A percentile compares a stretch with the other conserved stretches of the same genome.
Conservation (phyloP, 2,329 filamentous ascomycete genomes). For the Orbilia oligospora region DNA sequence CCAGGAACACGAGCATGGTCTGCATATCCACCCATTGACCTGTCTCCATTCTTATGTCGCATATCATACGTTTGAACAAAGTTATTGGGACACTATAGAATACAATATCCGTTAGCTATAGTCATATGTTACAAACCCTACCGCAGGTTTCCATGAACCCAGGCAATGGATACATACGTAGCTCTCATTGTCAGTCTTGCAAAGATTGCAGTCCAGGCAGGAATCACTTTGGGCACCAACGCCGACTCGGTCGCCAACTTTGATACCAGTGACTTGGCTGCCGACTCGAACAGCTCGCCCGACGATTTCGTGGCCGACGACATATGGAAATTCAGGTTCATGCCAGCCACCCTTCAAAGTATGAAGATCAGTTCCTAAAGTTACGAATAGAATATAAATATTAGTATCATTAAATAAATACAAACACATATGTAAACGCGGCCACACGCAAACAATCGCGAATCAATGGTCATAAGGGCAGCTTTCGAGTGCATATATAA, state of each 20-base stretch:
- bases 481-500: too few species aligned
- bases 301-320: constrained; percentile 77
- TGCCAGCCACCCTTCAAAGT: constrained; percentile 66
- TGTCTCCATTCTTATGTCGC: constrained; percentile 74
- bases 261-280: constrained; percentile 69
- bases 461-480: too few species aligned
- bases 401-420: background rate
- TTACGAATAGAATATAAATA: background rate
- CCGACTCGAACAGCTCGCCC: constrained; percentile 74
- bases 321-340: constrained; percentile 68
- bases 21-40: constrained; percentile 76
- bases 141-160: background rate
- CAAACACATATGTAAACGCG: too few species aligned
- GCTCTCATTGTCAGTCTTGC: constrained; percentile 63
- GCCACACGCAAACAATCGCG: background rate
- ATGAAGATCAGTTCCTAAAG: constrained; percentile 65
- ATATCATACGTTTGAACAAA: constrained; percentile 75
- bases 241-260: constrained; percentile 76
- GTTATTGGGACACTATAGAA: constrained; percentile 45
- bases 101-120: background rate
- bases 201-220: constrained; percentile 71
- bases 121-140: background rate
- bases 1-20: constrained; percentile 62
- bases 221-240: constrained; percentile 75
- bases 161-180: constrained; percentile 26